Conservation (phyloP, 176 grass and related monocot species). For the Ampelocalamus luodianensis region DNA sequence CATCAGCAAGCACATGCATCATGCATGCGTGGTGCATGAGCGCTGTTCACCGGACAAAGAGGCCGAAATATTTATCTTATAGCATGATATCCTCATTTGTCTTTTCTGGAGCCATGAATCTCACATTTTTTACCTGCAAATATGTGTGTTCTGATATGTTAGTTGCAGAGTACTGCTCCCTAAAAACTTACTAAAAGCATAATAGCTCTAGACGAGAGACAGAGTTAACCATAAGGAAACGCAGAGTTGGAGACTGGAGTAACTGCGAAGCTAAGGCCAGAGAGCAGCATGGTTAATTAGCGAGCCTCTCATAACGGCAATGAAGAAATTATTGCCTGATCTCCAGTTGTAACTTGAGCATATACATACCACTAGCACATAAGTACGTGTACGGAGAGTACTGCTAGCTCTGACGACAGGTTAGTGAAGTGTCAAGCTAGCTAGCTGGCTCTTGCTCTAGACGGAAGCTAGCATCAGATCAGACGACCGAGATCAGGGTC, state of each 20-base stretch:
- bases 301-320: too few species aligned
- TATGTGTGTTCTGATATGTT: too few species aligned
- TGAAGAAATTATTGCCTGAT: too few species aligned
- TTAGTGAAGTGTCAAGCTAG: neutral
- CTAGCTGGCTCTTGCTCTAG: neutral
- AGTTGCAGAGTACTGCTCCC: neutral
- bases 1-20: conserved; percentile 18
- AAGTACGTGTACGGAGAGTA: neutral
- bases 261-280: neutral
- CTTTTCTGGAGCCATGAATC: neutral
- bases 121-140: neutral
- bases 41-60: neutral
- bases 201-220: neutral
- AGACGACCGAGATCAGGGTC: neutral
- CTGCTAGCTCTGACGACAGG: neutral
- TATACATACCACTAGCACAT: too few species aligned
- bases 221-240: neutral
- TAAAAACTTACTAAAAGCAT: neutral
- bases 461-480: neutral
- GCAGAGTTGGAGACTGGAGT: neutral
- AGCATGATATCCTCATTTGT: neutral
- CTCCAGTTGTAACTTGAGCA: too few species aligned
- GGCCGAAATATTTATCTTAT: neutral
- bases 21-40: neutral
- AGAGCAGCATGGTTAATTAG: neutral